Evolutionary conservation across 1,284 basidiomycete species (phyloP).

Genomic region (Leccinum subrobustum): DNA sequence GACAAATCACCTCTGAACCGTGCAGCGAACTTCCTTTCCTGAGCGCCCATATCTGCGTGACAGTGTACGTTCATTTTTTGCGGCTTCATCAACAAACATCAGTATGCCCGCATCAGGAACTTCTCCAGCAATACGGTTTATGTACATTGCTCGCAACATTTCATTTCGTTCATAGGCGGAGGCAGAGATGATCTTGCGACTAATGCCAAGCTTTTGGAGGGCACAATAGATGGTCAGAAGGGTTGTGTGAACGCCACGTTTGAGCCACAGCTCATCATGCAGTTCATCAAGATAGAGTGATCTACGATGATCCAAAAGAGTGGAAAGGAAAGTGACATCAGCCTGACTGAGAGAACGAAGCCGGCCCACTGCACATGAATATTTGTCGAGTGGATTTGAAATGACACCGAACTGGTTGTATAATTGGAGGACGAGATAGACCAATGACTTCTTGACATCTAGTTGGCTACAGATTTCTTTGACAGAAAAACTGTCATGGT

Average conservation of each 20-base stretch:
- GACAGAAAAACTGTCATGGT: neutral
- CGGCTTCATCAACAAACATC: slow-evolving; percentile 27
- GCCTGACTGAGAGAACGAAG: neutral
- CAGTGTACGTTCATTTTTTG: slow-evolving; percentile 19
- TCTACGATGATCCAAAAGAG: neutral
- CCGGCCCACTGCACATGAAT: neutral
- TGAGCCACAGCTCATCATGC: neutral
- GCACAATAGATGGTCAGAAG: neutral
- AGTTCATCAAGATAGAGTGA: slow-evolving; percentile 4
- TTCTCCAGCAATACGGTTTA: slow-evolving; percentile 1
- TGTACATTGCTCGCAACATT: neutral
- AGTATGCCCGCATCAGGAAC: slow-evolving; percentile 3
- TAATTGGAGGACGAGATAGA: neutral
- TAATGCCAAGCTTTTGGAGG: neutral
- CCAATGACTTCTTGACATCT: neutral
- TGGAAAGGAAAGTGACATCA: neutral
- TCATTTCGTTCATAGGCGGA: neutral
- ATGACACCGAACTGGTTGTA: neutral
- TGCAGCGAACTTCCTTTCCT: neutral
- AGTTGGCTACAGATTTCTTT: neutral
- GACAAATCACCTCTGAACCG: neutral
- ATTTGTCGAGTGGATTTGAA: neutral
- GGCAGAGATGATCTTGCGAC: neutral
- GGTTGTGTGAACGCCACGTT: neutral
- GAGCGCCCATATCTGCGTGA: slow-evolving; percentile 8